Percentiles rank a stretch among this genome's conserved stretches.
Conservation (phyloP, 2,329 filamentous ascomycete species). For the Celoporthe dispersa region DNA sequence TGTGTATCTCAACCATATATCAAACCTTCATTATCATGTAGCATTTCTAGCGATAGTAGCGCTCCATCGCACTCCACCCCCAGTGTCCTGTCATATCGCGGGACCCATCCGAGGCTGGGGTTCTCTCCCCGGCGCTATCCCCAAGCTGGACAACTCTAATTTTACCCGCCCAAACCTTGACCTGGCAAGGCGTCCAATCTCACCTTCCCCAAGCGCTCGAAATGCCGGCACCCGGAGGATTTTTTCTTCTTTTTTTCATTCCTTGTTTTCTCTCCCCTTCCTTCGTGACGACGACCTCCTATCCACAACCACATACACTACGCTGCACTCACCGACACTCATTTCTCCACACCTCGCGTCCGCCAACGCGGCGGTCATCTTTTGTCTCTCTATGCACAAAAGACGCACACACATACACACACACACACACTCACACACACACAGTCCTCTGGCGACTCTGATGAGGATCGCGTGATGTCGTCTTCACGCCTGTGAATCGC, state of each 20-base stretch:
- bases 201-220: background rate
- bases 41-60: too few relatives aligned
- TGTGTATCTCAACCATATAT: too few relatives aligned
- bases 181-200: background rate
- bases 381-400: background rate
- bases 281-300: background rate
- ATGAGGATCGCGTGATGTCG: slow-evolving; percentile 1
- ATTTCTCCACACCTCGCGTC: background rate
- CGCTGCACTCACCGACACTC: background rate
- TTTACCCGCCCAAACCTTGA: slow-evolving; percentile 10
- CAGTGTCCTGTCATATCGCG: slow-evolving; percentile 1
- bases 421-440: background rate
- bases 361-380: background rate
- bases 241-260: background rate
- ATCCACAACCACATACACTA: background rate
- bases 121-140: slow-evolving; percentile 8
- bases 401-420: background rate
- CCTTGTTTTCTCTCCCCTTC: too few relatives aligned
- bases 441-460: background rate
- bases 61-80: background rate
- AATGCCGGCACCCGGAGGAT: slow-evolving; percentile 2
- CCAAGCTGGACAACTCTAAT: slow-evolving; percentile 14
- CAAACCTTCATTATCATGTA: too few relatives aligned
- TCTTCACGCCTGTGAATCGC: background rate
- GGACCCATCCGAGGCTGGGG: slow-evolving; percentile 2